Conservation (phyloP, 2,329 filamentous ascomycete species). For the Aspergillus cejpii region DNA sequence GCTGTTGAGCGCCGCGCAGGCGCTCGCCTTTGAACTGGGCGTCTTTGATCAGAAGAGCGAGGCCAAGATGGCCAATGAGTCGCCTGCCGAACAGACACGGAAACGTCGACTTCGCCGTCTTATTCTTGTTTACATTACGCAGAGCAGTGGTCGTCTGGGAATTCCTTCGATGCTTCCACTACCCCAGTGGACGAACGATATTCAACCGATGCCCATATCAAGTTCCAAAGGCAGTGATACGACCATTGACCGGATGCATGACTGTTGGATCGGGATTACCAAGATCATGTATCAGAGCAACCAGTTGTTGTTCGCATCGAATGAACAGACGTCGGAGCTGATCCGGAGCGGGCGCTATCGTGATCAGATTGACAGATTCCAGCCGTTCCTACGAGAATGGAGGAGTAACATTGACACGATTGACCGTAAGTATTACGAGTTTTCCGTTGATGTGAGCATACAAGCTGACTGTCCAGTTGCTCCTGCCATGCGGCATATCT, state of each 20-base stretch:
- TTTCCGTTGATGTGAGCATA: not conserved
- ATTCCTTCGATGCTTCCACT: slow-evolving; percentile 87
- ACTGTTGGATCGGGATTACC: slow-evolving; percentile 92
- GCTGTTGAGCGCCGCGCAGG: slow-evolving; percentile 84
- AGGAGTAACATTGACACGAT: slow-evolving; percentile 75
- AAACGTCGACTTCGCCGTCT: slow-evolving; percentile 78
- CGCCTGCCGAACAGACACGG: slow-evolving; percentile 59
- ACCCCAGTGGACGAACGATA: slow-evolving; percentile 39
- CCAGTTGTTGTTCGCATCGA: slow-evolving; percentile 76
- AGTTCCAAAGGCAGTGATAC: slow-evolving; percentile 28
- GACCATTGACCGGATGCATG: slow-evolving; percentile 54
- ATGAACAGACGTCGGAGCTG: slow-evolving; percentile 79
- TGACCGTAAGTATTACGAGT: slow-evolving; percentile 43
- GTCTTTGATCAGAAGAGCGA: slow-evolving; percentile 90
- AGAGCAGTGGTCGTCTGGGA: slow-evolving; percentile 85
- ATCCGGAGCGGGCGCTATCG: slow-evolving; percentile 83
- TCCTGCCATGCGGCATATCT: slow-evolving; percentile 61
- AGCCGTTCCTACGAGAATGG: slow-evolving; percentile 72
- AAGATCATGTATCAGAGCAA: slow-evolving; percentile 89
- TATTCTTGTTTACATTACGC: slow-evolving; percentile 83
- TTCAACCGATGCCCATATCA: slow-evolving; percentile 27
- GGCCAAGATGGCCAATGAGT: slow-evolving; percentile 50
- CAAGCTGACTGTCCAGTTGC: slow-evolving; percentile 42
- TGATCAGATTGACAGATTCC: slow-evolving; percentile 70
- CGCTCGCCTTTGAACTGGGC: slow-evolving; percentile 84